phyloP scores from a whole-genome alignment of 1,284 basidiomycete species.

The Melampsora americana region DNA sequence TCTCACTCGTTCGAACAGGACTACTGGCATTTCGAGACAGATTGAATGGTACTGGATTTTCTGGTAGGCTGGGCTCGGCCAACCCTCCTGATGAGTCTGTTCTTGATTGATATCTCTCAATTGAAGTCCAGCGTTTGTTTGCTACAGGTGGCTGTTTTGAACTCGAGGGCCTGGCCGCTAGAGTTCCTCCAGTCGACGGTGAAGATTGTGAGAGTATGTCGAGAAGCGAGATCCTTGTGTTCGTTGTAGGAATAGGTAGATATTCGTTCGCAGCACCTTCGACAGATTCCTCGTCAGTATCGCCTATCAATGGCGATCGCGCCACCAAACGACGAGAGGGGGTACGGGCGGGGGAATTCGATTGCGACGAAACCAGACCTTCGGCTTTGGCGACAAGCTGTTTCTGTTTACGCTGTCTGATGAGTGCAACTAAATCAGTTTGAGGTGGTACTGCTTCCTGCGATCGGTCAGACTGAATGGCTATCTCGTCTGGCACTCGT shows the following conservation, averaged over 20 bases:
- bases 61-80: no score
- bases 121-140: no score
- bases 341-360: conserved; percentile 3
- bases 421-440: conserved; percentile 23
- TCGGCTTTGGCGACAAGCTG: no score
- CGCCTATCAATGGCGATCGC: conserved; percentile 26
- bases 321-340: conserved; percentile 21
- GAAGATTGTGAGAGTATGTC: conserved; percentile 21
- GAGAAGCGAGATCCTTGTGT: not conserved
- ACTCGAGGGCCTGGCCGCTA: no score
- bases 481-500: not conserved
- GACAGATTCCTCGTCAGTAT: conserved; percentile 30
- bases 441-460: not conserved
- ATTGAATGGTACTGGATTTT: no score
- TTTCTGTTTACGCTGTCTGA: conserved; percentile 2
- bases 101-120: no score
- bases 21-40: no score
- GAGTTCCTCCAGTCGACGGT: not conserved
- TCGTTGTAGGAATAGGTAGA: no score
- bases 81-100: no score
- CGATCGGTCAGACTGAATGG: not conserved
- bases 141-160: no score
- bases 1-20: no score
- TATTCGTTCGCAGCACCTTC: conserved; percentile 8
- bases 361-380: not conserved